These are phyloP conservation scores for Trypanosoma congolense DNA, from an alignment of 208 protist species.

Conservation along the genomic window DNA sequence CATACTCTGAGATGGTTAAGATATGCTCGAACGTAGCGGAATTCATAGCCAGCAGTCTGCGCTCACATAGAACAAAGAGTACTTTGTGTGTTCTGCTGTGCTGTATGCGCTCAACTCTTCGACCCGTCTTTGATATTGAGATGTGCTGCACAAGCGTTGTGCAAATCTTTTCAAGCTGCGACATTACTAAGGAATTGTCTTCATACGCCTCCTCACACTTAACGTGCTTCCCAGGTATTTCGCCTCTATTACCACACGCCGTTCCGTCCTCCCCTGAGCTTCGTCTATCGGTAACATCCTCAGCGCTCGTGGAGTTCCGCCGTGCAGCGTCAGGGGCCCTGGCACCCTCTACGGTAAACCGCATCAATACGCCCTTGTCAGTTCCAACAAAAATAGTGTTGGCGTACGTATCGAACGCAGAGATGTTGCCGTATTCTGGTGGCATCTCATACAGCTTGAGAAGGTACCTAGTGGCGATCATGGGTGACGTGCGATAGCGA, in stretches of 20 bases:
- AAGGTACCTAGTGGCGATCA: slow-evolving; percentile 49
- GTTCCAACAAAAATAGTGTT: slow-evolving; percentile 62
- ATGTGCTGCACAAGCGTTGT: slow-evolving; percentile 28
- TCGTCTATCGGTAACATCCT: not conserved
- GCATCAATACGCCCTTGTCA: slow-evolving; percentile 43
- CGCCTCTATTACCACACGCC: not conserved
- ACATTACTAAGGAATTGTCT: not conserved
- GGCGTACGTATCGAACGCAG: slow-evolving; percentile 60
- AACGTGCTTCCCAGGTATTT: not conserved
- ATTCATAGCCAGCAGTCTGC: slow-evolving; percentile 30
- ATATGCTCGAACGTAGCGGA: slow-evolving; percentile 19
- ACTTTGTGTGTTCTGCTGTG: slow-evolving; percentile 62
- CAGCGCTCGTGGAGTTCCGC: not conserved
- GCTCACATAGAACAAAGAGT: slow-evolving; percentile 59
- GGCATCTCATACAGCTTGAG: slow-evolving; percentile 56
- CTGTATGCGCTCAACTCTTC: slow-evolving; percentile 44
- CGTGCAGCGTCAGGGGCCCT: not conserved
- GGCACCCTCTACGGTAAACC: slow-evolving; percentile 40
- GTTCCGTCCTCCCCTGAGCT: slow-evolving; percentile 1
- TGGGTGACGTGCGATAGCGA: no score
- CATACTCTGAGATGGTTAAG: slow-evolving; percentile 21
- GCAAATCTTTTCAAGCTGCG: slow-evolving; percentile 28
- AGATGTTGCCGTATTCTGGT: slow-evolving; percentile 43
- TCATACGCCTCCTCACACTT: not conserved
- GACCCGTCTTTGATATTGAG: slow-evolving; percentile 9